Evolutionary conservation across 2,329 filamentous ascomycete species (phyloP), one percentile per base, ranked within the genome.

Genomic region (Drechslerella coelobrocha): DNA sequence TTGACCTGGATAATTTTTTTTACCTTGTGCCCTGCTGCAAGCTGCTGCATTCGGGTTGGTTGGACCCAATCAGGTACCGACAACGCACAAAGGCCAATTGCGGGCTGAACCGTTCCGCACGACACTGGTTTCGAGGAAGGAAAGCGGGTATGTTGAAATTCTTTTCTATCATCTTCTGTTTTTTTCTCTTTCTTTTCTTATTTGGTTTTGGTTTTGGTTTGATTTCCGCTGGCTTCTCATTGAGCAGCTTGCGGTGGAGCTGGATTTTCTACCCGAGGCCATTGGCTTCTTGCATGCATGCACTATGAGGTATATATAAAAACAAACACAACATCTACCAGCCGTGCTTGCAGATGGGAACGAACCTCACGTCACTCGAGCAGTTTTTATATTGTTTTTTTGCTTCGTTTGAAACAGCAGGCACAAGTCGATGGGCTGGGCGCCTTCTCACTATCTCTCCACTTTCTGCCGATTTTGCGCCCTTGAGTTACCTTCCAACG

Each of bases 1-100:
- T 71, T 57, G 53, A 71, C 59, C 17, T 69, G 63, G 60, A 59
- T 71, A 57, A 62, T 71, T 71, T 69, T 60, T 57, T 45, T 31
- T 61, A 60, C 52, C n/a, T 10, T 45, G n/a, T 10, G 14, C 41
- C 19, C 53, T 31, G 29, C 66, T 63, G 66, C 66, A 71, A 63
- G 66, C 59, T 63, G 48, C 66, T 71, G 66, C 66, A 71, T 71
- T 62, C 54, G 66, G 66, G 59, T 63, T 71, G 59, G 48, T 61
- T 63, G 41, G 65, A 71, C 66, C 66, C 66, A 71, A 71, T 71
- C 66, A 71, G 53, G 66, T 71, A 71, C 66, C 66, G 66, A 71
- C 66, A 71, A 71, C 66, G 66, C 66, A 71, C 66, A 71, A 63
- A 63, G 43, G 66, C 59, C 59, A 71, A 71, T 63, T 71, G 59